Evolutionary conservation across 495 filamentous ascomycete species (phyloP).

Genomic region (Lasiosphaeriaceae sp.): DNA sequence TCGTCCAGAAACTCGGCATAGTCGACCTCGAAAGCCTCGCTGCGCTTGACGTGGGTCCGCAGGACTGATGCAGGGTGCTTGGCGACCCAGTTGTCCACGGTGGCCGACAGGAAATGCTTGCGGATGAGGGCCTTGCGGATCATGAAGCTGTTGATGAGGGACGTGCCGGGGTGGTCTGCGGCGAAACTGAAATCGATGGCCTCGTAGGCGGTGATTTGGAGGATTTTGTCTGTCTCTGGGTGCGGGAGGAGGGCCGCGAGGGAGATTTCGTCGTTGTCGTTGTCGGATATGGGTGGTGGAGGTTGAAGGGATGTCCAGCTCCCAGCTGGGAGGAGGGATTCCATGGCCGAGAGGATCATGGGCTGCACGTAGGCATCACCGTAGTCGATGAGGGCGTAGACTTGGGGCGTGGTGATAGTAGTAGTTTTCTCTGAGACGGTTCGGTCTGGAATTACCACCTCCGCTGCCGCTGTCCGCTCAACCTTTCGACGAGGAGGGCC

Average conservation of each 20-base stretch:
- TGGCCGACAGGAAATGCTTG: constrained; percentile 86
- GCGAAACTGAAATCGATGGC: constrained; percentile 74
- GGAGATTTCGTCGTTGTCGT: constrained; percentile 23
- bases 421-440: background rate
- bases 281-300: constrained; percentile 18
- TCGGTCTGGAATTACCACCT: background rate
- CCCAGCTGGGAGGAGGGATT: constrained; percentile 51
- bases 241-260: constrained; percentile 30
- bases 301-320: constrained; percentile 30
- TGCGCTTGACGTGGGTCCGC: constrained; percentile 62
- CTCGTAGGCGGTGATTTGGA: constrained; percentile 89
- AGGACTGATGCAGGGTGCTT: constrained; percentile 75
- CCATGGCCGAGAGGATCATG: constrained; percentile 69
- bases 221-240: constrained; percentile 44
- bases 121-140: constrained; percentile 97
- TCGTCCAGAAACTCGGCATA: constrained; percentile 97
- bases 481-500: too few relatives aligned
- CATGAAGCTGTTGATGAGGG: constrained; percentile 76
- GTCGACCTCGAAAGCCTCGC: constrained; percentile 85
- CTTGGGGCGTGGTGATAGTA: constrained; percentile 13
- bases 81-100: constrained; percentile 71
- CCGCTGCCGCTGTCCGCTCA: too few relatives aligned
- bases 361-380: constrained; percentile 83
- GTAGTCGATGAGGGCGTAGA: constrained; percentile 78
- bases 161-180: constrained; percentile 53